Base-by-base conservation (phyloP, 208 protist genomes). In the Trypanosoma mega region DNA sequence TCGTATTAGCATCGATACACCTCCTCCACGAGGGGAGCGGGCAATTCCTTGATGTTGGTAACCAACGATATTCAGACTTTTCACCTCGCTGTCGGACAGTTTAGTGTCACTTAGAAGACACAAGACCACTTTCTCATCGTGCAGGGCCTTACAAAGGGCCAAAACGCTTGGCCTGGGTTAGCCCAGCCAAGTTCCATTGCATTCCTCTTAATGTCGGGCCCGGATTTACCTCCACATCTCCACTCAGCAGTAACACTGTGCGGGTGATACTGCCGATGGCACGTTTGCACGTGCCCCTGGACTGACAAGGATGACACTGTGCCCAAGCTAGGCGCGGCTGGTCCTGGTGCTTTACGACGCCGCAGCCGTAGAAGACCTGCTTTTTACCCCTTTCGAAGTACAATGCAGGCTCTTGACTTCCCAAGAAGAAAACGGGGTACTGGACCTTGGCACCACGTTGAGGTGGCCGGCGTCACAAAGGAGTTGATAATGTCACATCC, bases 1-100 rank as follows among this genome's bases (percentile, higher is more conserved):
- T 8, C 24, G 48, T 21, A 53, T 53, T 16, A 53, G 24, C 16
- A 53, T 31, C 20, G 48, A 53, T 21, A 53, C 48, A 33, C 48
- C 48, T n/a, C 48, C 48, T n/a, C 48, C 48, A 11, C 27, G 34
- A 39, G 34, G 34, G 34, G 34, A 39, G 34, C 34, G 12, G 34
- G 34, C 34, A 39, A 39, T 12, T 6, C 34, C 34, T 16, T 39
- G 34, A 39, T 39, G 34, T 39, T 39, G 34, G 34, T 39, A 39
- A 16, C 6, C 34, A 39, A 12, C 6, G 12, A 39, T 39, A 16
- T 6, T 16, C 8, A 39, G 12, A 39, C 8, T 39, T 12, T 12
- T 39, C 34, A 39, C 34, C 34, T 39, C 34, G 6, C 34, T 39
- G 12, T 39, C 34, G 12, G 34, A 39, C 34, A 39, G 6, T 39